Conservation (phyloP, 805 yeast genomes). For the Huiozyma naganishii region DNA sequence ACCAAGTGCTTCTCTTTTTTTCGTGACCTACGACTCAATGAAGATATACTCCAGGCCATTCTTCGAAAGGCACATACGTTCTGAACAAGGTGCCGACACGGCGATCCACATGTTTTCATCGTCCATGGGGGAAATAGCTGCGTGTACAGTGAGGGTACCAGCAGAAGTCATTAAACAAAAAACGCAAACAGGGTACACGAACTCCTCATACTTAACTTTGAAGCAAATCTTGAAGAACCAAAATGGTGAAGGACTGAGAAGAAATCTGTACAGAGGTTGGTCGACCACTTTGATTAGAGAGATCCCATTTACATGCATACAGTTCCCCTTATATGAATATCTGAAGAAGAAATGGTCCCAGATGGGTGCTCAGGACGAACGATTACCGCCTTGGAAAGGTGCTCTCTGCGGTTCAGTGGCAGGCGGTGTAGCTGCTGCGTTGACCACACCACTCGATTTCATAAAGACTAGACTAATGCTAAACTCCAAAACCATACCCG, state of each 20-base stretch:
- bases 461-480: constrained; percentile 82
- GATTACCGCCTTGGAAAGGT: constrained; percentile 56
- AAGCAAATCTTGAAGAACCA: constrained; percentile 47
- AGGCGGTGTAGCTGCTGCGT: constrained; percentile 74
- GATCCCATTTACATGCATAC: constrained; percentile 92
- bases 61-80: constrained; percentile 14
- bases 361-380: constrained; percentile 30
- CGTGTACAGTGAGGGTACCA: constrained; percentile 91
- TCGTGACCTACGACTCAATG: constrained; percentile 73
- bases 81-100: constrained; percentile 29
- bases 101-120: constrained; percentile 79
- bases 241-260: constrained; percentile 65
- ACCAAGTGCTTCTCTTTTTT: constrained; percentile 71
- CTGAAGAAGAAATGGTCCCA: constrained; percentile 52
- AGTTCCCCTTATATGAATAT: constrained; percentile 86
- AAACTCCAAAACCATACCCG: constrained; percentile 36
- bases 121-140: constrained; percentile 82
- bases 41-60: constrained; percentile 39
- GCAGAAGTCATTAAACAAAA: constrained; percentile 94
- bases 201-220: constrained; percentile 58
- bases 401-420: constrained; percentile 77
- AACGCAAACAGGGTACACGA: constrained; percentile 59
- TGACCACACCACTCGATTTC: constrained; percentile 73
- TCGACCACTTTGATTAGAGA: constrained; percentile 85
- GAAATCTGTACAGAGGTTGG: constrained; percentile 90